Evolutionary conservation across 2,329 filamentous ascomycete species (phyloP).

Genomic region (Diplodia intermedia): DNA sequence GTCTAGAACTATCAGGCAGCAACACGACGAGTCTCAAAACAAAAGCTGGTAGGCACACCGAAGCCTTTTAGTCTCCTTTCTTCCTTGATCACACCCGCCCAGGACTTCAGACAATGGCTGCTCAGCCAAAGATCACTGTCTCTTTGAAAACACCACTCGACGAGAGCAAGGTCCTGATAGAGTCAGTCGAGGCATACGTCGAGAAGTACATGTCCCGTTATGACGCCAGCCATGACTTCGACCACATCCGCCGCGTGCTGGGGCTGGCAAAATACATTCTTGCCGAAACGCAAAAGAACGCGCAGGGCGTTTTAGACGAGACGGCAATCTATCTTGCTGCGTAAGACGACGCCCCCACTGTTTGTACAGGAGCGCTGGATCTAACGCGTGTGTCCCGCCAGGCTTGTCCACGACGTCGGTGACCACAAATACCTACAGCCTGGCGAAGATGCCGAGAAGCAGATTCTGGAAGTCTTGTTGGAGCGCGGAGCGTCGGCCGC

Average conservation of each 20-base stretch:
- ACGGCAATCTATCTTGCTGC: conserved; percentile 71
- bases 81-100: too few relatives aligned
- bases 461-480: conserved; percentile 63
- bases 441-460: conserved; percentile 63
- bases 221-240: conserved; percentile 79
- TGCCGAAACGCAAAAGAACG: conserved; percentile 52
- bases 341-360: conserved; percentile 33
- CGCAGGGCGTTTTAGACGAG: conserved; percentile 54
- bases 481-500: conserved; percentile 62
- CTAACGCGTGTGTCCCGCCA: background rate
- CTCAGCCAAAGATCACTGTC: conserved; percentile 64
- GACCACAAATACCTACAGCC: conserved; percentile 77
- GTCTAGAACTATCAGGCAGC: conserved; percentile 10
- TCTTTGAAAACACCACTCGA: conserved; percentile 35
- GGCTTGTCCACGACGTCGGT: conserved; percentile 83
- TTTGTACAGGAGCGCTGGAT: background rate
- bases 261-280: conserved; percentile 73
- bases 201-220: conserved; percentile 47
- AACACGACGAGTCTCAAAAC: background rate
- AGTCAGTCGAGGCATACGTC: conserved; percentile 43
- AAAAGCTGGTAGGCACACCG: background rate
- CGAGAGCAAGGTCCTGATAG: conserved; percentile 39
- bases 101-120: conserved; percentile 44
- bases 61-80: background rate
- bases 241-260: conserved; percentile 81